Conservation (phyloP, 345 rosid species). For the Clausena lansium region DNA sequence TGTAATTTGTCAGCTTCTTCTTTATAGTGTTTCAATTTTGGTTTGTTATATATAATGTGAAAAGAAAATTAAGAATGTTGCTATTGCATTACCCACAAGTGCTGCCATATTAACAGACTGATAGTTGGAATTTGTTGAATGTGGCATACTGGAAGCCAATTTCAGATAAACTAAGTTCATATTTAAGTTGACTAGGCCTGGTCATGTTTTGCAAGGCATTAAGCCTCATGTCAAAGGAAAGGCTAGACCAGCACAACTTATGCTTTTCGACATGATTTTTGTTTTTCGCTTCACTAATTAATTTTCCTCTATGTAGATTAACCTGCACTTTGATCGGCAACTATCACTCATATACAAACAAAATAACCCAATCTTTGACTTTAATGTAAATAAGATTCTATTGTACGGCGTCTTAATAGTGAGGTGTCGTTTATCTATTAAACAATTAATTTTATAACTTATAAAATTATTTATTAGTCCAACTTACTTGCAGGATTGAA, state of each 20-base stretch:
- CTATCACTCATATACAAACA: not conserved
- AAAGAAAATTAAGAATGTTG: not conserved
- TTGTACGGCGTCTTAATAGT: not conserved
- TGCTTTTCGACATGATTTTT: too few relatives aligned
- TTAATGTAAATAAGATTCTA: not conserved
- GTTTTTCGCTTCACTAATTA: not conserved
- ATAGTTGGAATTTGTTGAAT: not conserved
- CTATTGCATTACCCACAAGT: too few relatives aligned
- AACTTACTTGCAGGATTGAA: not conserved
- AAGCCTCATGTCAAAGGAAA: not conserved
- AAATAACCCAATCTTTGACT: not conserved
- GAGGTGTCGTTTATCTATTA: not conserved
- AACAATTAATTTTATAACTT: too few relatives aligned
- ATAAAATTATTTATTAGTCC: too few relatives aligned
- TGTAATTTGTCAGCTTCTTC: conserved; percentile 21
- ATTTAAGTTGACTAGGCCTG: not conserved
- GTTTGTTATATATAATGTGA: not conserved
- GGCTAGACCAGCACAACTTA: not conserved
- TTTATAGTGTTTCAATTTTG: not conserved
- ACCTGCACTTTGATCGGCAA: not conserved
- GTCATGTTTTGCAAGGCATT: not conserved
- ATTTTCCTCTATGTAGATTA: not conserved
- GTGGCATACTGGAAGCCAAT: not conserved
- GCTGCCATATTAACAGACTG: not conserved
- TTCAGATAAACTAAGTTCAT: not conserved